Evolutionary conservation across 1,284 basidiomycete species (phyloP), one percentile per base, ranked within the genome.

Genomic region (Rhodotorula sp.): DNA sequence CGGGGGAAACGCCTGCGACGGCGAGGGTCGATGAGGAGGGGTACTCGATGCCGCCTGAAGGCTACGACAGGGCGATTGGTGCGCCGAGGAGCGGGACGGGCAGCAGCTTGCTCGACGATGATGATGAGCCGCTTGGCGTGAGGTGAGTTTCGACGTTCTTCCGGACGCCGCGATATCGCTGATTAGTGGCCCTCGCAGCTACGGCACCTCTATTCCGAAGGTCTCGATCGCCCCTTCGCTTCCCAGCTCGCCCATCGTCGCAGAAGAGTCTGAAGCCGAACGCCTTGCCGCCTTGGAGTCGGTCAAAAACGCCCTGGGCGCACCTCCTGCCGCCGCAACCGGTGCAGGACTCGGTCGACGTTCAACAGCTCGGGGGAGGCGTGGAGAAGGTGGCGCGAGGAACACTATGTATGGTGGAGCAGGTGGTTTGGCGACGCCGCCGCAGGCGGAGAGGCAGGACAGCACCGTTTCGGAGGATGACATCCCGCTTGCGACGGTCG

Each of bases 11-110:
- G 22, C 31, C 28, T 4, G 56, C 37, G 15, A 28, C 53, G 13
- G n/a, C 28, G 16, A 30, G 46, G 13, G 82, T 85, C 22, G 84
- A 85, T 60, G 77, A 78, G 0, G 83, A 85, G 59, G 84, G 84
- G 10, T 85, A 80, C 79, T 82, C 83, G 16, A 81, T 85, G 16
- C 82, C 84, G 22, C 84, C 84, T 1, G 78, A 81, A 1, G 81
- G 82, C 58, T 79, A 82, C 55, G 83, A 83, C 71, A 78, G 81
- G 78, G 68, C 81, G 80, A 2, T 84, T 81, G 83, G 83, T 78
- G 57, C n/a, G 28, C 26, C 31, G 10, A 50, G 56, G 10, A 67
- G 59, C 37, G 75, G 20, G 5, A 59, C 46, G n/a, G 18, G 31
- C 37, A 53, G 53, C n/a, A 77, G 77, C 55, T 55, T 80, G 47